Evolutionary conservation across 2,329 filamentous ascomycete genomes (phyloP).

Genomic region (Aspergillus brasiliensis): DNA sequence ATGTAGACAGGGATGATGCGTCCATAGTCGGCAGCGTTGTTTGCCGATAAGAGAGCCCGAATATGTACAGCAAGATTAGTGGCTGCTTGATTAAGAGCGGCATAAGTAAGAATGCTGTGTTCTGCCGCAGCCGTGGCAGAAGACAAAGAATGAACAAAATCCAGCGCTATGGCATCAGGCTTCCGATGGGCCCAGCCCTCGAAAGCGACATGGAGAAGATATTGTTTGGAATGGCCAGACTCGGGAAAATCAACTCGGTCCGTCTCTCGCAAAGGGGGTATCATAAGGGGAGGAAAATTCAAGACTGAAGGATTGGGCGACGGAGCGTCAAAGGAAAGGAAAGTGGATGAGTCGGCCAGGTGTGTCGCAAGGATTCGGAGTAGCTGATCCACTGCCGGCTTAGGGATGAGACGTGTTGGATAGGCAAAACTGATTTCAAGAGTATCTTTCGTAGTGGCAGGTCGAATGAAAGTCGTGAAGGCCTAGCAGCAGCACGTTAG

Average conservation of each 20-base stretch:
- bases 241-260: constrained; percentile 9
- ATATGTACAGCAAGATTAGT: constrained; percentile 25
- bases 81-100: constrained; percentile 26
- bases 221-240: constrained; percentile 3
- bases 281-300: constrained; percentile 30
- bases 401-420: constrained; percentile 21
- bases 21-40: constrained; percentile 3
- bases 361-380: constrained; percentile 19
- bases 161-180: constrained; percentile 28
- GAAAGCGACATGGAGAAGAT: constrained; percentile 30
- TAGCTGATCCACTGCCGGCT: constrained; percentile 23
- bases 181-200: constrained; percentile 27
- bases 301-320: constrained; percentile 25
- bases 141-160: constrained; percentile 30
- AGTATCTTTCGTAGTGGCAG: background rate
- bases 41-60: constrained; percentile 12
- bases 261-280: constrained; percentile 20
- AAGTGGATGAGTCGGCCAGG: constrained; percentile 18
- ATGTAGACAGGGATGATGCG: constrained; percentile 33
- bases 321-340: constrained; percentile 2
- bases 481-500: constrained; percentile 16
- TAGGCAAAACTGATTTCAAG: constrained; percentile 23
- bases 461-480: constrained; percentile 20
- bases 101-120: constrained; percentile 30
- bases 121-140: constrained; percentile 17